These are phyloP conservation scores for Starmerella apicola DNA, from an alignment of 805 yeast genomes.

Conservation along the genomic window DNA sequence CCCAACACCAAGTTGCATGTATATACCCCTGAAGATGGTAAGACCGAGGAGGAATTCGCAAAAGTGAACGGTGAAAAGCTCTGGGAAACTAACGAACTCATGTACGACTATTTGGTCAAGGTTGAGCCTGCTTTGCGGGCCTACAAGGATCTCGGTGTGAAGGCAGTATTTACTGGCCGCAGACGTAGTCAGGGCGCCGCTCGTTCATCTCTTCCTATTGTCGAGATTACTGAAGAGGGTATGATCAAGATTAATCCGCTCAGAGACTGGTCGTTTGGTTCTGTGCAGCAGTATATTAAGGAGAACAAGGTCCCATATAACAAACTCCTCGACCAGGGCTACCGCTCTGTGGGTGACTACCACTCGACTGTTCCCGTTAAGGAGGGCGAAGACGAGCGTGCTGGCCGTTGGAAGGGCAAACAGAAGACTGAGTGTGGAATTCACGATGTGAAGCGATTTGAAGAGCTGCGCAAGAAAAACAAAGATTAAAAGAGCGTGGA, in stretches of 20 bases:
- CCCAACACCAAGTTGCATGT: slow-evolving; percentile 44
- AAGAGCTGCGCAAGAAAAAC: slow-evolving; percentile 32
- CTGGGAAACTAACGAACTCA: slow-evolving; percentile 73
- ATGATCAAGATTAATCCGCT: slow-evolving; percentile 81
- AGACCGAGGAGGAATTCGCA: slow-evolving; percentile 51
- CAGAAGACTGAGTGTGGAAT: slow-evolving; percentile 93
- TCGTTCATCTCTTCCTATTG: slow-evolving; percentile 53
- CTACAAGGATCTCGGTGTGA: slow-evolving; percentile 55
- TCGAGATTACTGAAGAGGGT: slow-evolving; percentile 57
- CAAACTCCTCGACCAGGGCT: slow-evolving; percentile 70
- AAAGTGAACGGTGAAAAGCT: slow-evolving; percentile 56
- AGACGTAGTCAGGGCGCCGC: slow-evolving; percentile 83
- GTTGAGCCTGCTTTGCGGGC: slow-evolving; percentile 90
- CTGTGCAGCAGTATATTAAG: slow-evolving; percentile 59
- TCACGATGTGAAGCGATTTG: slow-evolving; percentile 67
- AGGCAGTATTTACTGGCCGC: slow-evolving; percentile 85
- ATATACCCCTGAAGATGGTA: slow-evolving; percentile 50
- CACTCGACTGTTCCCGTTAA: slow-evolving; percentile 83
- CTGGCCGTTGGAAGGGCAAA: slow-evolving; percentile 95
- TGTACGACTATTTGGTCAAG: slow-evolving; percentile 76
- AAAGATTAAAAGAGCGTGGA: too few species aligned
- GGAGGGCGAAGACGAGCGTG: slow-evolving; percentile 88
- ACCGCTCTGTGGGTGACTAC: slow-evolving; percentile 88
- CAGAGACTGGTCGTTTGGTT: slow-evolving; percentile 65
- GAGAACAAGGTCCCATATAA: slow-evolving; percentile 72